phyloP scores from a whole-genome alignment of 2,329 filamentous ascomycete species.

The Cladobotryum protrusum region DNA sequence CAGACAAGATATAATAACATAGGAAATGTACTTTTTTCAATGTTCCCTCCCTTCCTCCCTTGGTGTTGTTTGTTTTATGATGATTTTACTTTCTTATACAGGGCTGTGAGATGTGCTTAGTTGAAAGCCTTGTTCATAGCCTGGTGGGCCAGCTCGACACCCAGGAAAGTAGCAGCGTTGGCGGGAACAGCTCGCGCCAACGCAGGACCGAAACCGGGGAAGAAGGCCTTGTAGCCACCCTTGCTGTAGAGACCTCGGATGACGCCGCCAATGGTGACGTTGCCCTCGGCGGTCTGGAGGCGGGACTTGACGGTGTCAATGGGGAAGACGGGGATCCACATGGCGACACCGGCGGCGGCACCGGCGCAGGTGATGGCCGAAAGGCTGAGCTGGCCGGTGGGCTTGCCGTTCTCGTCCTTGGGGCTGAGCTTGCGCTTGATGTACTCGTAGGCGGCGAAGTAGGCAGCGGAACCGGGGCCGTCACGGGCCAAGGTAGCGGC shows the following conservation, averaged over 20 bases:
- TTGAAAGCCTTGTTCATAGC: constrained; percentile 72
- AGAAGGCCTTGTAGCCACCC: constrained; percentile 87
- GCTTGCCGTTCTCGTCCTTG: constrained; percentile 66
- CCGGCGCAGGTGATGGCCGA: constrained; percentile 79
- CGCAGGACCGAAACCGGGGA: constrained; percentile 91
- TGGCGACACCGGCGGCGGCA: constrained; percentile 85
- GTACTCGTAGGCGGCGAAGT: constrained; percentile 96
- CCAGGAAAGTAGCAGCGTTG: constrained; percentile 91
- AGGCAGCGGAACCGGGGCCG: constrained; percentile 85
- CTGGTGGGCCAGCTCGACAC: constrained; percentile 77
- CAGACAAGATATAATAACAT: too few relatives aligned
- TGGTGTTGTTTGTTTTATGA: too few relatives aligned
- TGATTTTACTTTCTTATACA: too few relatives aligned
- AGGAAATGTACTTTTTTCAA: neutral
- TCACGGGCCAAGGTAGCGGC: constrained; percentile 90
- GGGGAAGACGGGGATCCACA: constrained; percentile 99
- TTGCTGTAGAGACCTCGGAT: constrained; percentile 74
- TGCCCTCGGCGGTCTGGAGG: constrained; percentile 84
- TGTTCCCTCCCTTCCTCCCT: too few relatives aligned
- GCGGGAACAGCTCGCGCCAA: constrained; percentile 89
- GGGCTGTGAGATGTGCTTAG: neutral
- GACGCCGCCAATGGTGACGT: constrained; percentile 72
- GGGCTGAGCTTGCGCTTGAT: constrained; percentile 86
- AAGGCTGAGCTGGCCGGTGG: constrained; percentile 72
- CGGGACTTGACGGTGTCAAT: constrained; percentile 94